phyloP scores from a whole-genome alignment of 306 rosid genomes.

The Medicago ruthenica region DNA sequence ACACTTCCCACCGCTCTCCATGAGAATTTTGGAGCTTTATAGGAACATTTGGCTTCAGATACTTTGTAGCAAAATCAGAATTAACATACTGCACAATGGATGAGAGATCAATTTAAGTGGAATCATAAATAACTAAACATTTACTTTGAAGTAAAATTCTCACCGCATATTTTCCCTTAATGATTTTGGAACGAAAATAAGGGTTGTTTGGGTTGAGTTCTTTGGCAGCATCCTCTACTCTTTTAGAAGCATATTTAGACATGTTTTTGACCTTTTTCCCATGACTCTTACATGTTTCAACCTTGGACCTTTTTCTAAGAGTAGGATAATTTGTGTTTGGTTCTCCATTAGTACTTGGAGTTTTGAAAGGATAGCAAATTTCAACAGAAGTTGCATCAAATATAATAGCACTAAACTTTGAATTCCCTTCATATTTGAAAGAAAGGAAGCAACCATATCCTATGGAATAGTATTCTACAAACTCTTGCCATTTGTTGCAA shows the following conservation, averaged over 20 bases:
- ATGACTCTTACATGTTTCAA: not conserved
- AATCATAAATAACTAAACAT: not conserved
- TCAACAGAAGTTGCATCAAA: not conserved
- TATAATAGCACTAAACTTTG: not conserved
- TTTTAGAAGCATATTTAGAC: not conserved
- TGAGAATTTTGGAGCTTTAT: slow-evolving; percentile 32
- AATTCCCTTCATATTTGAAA: not conserved
- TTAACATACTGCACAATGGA: slow-evolving; percentile 45
- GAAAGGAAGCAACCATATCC: not conserved
- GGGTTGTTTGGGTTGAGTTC: slow-evolving; percentile 30
- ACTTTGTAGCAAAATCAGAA: slow-evolving; percentile 25
- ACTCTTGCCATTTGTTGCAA: not conserved
- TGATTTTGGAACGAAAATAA: slow-evolving; percentile 20
- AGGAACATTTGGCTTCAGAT: slow-evolving; percentile 7
- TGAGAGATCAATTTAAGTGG: not conserved
- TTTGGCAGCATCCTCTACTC: not conserved
- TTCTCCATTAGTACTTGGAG: not conserved
- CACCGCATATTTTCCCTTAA: slow-evolving; percentile 10
- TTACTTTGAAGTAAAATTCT: slow-evolving; percentile 18
- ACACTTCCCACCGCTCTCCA: slow-evolving; percentile 28
- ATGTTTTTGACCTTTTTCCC: not conserved
- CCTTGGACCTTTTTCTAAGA: not conserved
- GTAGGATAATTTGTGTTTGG: too few species aligned
- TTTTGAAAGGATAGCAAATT: not conserved
- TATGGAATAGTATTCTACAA: not conserved